Evolutionary conservation across 1,284 basidiomycete genomes (phyloP).

Genomic region (Athelia sp.): DNA sequence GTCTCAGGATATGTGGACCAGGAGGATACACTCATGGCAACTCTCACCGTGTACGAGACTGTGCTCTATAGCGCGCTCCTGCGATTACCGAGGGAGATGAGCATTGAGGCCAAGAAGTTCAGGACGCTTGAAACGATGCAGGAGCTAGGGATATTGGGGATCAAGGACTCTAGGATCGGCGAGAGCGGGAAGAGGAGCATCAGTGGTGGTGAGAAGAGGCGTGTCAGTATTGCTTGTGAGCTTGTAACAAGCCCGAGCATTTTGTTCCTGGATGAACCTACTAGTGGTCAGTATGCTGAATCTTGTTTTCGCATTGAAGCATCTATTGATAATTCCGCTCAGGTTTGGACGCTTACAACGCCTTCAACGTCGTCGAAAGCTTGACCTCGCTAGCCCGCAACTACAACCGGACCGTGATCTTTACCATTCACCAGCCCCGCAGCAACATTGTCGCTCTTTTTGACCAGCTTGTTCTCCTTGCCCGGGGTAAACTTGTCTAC

Average conservation of each 20-base stretch:
- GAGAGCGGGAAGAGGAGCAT: constrained; percentile 84
- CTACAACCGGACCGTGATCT: constrained; percentile 94
- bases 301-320: not conserved
- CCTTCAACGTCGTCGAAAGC: constrained; percentile 89
- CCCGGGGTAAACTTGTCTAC: constrained; percentile 80
- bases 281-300: constrained; percentile 61
- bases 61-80: constrained; percentile 91
- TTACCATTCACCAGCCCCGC: constrained; percentile 98
- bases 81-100: constrained; percentile 91
- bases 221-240: constrained; percentile 97
- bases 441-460: constrained; percentile 96
- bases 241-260: constrained; percentile 95
- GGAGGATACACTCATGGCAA: constrained; percentile 95
- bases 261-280: constrained; percentile 95
- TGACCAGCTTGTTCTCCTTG: constrained; percentile 86
- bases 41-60: constrained; percentile 96
- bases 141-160: constrained; percentile 89
- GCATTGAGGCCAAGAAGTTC: constrained; percentile 88
- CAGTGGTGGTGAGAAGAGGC: constrained; percentile 93
- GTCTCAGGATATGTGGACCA: constrained; percentile 96
- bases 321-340: not conserved
- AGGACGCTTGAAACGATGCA: constrained; percentile 94
- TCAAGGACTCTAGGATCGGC: constrained; percentile 89
- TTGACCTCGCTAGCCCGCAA: constrained; percentile 81
- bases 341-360: constrained; percentile 94